These are phyloP conservation scores for Zelonia costaricensis DNA, from an alignment of 208 protist species.

Conservation along the genomic window DNA sequence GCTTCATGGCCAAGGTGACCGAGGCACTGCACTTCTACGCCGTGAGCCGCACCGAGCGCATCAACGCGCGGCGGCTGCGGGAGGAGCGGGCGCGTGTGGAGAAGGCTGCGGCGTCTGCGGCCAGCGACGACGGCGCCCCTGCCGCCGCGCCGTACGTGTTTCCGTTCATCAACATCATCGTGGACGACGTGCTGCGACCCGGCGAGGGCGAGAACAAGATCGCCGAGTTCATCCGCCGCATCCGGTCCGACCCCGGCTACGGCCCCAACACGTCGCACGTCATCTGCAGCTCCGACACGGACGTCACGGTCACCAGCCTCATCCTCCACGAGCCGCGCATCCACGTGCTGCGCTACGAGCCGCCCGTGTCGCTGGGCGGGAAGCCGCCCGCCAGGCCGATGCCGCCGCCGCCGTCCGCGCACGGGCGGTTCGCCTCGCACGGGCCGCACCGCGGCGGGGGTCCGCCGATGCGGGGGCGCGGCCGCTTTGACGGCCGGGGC, in stretches of 20 bases:
- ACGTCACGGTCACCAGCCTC: constrained; percentile 98
- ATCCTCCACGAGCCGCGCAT: constrained; percentile 98
- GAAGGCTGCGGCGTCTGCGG: not conserved
- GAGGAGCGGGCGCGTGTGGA: constrained; percentile 12
- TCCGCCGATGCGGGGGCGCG: constrained; percentile 2
- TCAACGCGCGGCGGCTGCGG: constrained; percentile 82
- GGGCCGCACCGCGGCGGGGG: constrained; percentile 13
- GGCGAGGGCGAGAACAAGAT: constrained; percentile 97
- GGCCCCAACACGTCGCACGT: constrained; percentile 97
- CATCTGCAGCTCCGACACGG: constrained; percentile 99
- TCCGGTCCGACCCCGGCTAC: constrained; percentile 90
- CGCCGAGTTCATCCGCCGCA: constrained; percentile 74
- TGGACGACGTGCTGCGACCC: constrained; percentile 94
- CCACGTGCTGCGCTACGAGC: constrained; percentile 96
- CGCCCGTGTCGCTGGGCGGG: constrained; percentile 49
- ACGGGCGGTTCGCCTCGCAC: not conserved
- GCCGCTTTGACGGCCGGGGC: constrained; percentile 19
- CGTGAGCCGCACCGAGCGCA: constrained; percentile 77
- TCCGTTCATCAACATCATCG: constrained; percentile 85
- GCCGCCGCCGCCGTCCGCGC: constrained; percentile 4
- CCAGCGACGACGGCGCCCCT: not conserved
- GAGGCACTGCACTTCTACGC: constrained; percentile 81
- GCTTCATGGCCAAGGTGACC: constrained; percentile 82
- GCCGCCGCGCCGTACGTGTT: constrained; percentile 9
- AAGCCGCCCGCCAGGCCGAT: constrained; percentile 28